Conservation (phyloP, 345 rosid species). For the Lumnitzera littorea region DNA sequence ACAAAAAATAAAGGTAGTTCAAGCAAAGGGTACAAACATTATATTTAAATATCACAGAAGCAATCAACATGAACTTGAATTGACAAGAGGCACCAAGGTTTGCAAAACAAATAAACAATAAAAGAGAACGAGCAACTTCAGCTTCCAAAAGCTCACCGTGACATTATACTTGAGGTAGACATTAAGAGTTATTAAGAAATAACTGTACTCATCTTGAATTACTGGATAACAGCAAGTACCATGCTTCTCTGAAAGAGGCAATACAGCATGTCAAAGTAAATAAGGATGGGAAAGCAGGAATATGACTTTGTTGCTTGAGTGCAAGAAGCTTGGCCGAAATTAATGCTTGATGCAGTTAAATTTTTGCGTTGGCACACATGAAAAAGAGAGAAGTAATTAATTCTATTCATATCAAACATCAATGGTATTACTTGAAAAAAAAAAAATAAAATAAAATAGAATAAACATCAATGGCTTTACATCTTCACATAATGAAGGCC, state of each 20-base stretch:
- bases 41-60: too few relatives aligned
- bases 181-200: slow-evolving; percentile 61
- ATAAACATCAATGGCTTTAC: too few relatives aligned
- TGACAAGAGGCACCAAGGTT: too few relatives aligned
- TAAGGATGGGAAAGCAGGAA: not conserved
- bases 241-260: slow-evolving; percentile 72
- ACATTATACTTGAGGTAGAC: slow-evolving; percentile 77
- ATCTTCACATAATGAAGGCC: too few relatives aligned
- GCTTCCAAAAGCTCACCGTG: slow-evolving; percentile 48
- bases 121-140: slow-evolving; percentile 5
- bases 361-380: not conserved
- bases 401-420: not conserved
- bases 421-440: too few relatives aligned
- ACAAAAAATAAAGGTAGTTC: too few relatives aligned
- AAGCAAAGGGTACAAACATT: too few relatives aligned
- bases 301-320: not conserved
- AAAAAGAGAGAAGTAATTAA: not conserved
- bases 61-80: too few relatives aligned
- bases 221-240: slow-evolving; percentile 90
- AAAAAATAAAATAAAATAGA: too few relatives aligned
- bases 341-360: too few relatives aligned
- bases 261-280: slow-evolving; percentile 3
- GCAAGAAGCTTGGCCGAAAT: not conserved
- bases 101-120: not conserved
- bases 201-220: slow-evolving; percentile 65